Evolutionary conservation across 768 basidiomycete species (phyloP), one percentile per base, ranked within the genome.

Genomic region (Paxillus rubicundulus): DNA sequence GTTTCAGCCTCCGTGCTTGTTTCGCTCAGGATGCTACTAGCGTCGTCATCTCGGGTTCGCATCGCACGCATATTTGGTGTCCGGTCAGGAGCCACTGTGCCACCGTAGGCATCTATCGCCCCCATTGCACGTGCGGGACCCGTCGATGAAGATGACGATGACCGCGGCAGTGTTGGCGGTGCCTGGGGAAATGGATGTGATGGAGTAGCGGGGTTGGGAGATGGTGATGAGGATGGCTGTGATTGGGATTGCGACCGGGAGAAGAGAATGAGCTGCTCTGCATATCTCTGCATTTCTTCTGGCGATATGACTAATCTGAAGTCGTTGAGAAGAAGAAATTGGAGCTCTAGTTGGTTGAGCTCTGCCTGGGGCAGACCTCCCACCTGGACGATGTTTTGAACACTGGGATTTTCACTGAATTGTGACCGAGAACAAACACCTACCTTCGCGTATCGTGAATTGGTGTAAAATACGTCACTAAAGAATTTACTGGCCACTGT

Each of bases 401-500:
- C 41, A 18, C 50, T 58, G 24, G 5, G 45, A 46, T 42, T 46
- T 28, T 54, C 44, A 49, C 47, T 43, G 33, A 42, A 34, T 13
- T 39, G 46, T 45, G 49, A 48, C 48, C 24, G 24, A 4, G 44
- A 30, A 42, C n/a, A 46, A 42, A 2, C 41, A 72, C 81, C 24
- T 51, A 92, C 93, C 83, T 98, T 99, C 48, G 97, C 97, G 67
- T 99, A 99, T 28, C 96, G 81, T 9, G 96, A 97, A 63, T 99
- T 99, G 14, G 97, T 98, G 72, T 99, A 98, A 63, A 99, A 99
- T 4, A 99, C 93, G 68, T 98, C 97, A 50, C 87, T 90, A 67
- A 98, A 98, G 69, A 98, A 99, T 71, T 99, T 99, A 76, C 90
- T 93, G 20, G 96, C 96, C n/a, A 99, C 96, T 3, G 97, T 98